phyloP scores from a whole-genome alignment of 1,139 yeast genomes.

The Candida sanyaensis region DNA sequence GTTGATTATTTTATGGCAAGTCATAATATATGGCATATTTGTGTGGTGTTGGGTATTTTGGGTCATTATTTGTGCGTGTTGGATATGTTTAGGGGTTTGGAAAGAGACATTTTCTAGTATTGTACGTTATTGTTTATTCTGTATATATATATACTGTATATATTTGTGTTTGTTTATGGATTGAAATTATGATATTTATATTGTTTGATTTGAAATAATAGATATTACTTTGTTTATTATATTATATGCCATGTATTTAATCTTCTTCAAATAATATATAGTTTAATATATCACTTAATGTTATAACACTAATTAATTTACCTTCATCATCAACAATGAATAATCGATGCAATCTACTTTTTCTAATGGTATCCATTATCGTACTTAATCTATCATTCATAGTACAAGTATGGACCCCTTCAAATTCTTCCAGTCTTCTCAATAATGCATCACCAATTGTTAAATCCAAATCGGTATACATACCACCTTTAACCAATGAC shows the following conservation, averaged over 20 bases:
- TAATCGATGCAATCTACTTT: conserved; percentile 87
- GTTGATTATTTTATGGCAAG: conserved; percentile 73
- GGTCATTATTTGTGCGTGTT: conserved; percentile 83
- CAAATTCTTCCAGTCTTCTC: conserved; percentile 94
- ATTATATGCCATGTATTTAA: conserved; percentile 14
- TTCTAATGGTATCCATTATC: conserved; percentile 90
- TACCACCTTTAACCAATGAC: conserved; percentile 91
- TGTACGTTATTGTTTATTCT: neutral
- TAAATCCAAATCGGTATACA: conserved; percentile 84
- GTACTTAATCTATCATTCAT: conserved; percentile 84
- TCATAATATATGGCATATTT: conserved; percentile 92
- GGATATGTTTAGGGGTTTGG: conserved; percentile 52
- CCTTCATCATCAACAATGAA: conserved; percentile 89
- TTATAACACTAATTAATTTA: conserved; percentile 76
- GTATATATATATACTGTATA: neutral
- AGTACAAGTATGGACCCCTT: conserved; percentile 97
- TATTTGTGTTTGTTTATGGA: neutral
- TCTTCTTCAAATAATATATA: conserved; percentile 76
- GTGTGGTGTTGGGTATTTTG: conserved; percentile 82
- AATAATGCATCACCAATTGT: conserved; percentile 96
- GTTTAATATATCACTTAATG: conserved; percentile 87
- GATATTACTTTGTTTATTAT: neutral
- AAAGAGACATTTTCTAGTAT: neutral
- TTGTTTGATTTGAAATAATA: neutral
- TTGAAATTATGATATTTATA: neutral